Evolutionary conservation across 371 early-diverging fungal species (phyloP).

Genomic region (Chytridiales sp.): DNA sequence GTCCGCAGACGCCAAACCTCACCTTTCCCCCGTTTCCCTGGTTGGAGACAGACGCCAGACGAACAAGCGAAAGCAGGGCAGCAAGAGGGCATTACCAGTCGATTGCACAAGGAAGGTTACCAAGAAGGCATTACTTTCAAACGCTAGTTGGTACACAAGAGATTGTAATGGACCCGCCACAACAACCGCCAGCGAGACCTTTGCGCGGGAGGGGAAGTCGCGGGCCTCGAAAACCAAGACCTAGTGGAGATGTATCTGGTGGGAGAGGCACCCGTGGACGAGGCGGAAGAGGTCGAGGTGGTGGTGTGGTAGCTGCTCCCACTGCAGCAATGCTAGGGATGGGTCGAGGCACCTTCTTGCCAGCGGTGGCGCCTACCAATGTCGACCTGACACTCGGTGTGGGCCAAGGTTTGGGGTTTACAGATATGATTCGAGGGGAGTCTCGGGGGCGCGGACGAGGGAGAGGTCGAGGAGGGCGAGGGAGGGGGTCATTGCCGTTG

Average conservation of each 20-base stretch:
- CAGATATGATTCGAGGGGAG: constrained; percentile 6
- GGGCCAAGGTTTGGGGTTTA: too few species aligned
- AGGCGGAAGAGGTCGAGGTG: not conserved
- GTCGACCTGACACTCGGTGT: too few species aligned
- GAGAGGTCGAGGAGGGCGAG: constrained; percentile 22
- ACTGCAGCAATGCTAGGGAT: not conserved
- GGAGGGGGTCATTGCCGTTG: not conserved
- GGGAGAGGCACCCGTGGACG: not conserved
- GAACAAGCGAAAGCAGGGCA: too few species aligned
- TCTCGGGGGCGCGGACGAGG: constrained; percentile 15
- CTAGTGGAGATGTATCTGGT: constrained; percentile 2
- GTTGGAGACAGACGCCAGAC: too few species aligned
- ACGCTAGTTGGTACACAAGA: too few species aligned
- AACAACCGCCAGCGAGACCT: constrained; percentile 5
- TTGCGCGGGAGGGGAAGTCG: constrained; percentile 18
- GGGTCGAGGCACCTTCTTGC: not conserved
- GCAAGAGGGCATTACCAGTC: too few species aligned
- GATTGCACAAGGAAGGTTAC: too few species aligned
- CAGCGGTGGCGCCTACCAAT: not conserved
- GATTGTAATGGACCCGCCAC: constrained; percentile 18
- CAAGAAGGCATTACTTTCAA: too few species aligned
- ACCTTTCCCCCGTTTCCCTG: too few species aligned
- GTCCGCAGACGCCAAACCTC: too few species aligned
- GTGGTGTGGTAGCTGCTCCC: too few species aligned
- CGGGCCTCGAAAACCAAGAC: constrained; percentile 13